Conservation (phyloP, 441 rosid genomes). For the Omphalea diandra region DNA sequence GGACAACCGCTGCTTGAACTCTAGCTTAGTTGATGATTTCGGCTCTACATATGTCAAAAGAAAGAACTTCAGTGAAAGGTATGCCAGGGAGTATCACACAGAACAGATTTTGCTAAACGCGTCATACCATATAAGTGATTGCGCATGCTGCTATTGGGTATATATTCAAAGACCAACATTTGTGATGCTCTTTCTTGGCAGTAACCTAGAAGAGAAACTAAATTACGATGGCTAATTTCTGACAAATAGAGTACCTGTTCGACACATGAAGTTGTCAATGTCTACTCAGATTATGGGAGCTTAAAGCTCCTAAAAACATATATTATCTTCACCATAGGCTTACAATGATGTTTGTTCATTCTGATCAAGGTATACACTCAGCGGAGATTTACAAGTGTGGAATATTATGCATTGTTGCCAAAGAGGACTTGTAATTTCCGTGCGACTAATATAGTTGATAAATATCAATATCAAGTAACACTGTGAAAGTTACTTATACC, state of each 20-base stretch:
- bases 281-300: neutral
- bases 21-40: conserved; percentile 45
- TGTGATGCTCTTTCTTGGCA: conserved; percentile 53
- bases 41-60: conserved; percentile 32
- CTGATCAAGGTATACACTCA: neutral
- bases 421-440: neutral
- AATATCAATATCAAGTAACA: neutral
- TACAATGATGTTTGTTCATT: neutral
- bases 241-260: conserved; percentile 52
- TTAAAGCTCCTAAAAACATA: conserved; percentile 2
- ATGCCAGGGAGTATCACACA: conserved; percentile 9
- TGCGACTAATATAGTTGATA: neutral
- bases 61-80: neutral
- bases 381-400: neutral
- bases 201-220: conserved; percentile 59
- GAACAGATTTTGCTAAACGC: conserved; percentile 1
- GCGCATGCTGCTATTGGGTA: conserved; percentile 58
- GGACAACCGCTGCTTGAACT: conserved; percentile 61
- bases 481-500: conserved; percentile 34
- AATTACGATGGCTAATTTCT: conserved; percentile 52
- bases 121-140: conserved; percentile 52
- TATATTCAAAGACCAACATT: conserved; percentile 52
- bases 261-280: conserved; percentile 20
- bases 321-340: neutral
- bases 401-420: neutral